A percentile compares a stretch with the other conserved stretches of the same genome.
Conservation (phyloP, 768 basidiomycete genomes). For the Coprinellus micaceus region DNA sequence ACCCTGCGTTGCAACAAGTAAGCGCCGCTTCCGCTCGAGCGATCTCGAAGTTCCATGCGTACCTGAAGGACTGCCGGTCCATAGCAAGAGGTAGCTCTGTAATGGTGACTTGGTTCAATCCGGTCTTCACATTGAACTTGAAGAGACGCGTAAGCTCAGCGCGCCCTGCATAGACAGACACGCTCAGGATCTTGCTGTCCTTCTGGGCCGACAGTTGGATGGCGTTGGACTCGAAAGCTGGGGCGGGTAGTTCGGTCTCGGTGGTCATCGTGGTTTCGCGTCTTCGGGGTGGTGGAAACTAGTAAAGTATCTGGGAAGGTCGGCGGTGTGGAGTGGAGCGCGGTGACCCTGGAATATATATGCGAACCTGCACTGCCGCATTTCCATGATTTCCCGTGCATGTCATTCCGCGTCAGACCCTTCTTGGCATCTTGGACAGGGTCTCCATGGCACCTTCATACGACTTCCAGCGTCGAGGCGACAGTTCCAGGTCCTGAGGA, state of each 20-base stretch:
- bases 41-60: slow-evolving; percentile 3
- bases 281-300: too few relatives aligned
- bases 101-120: slow-evolving; percentile 39
- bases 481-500: too few relatives aligned
- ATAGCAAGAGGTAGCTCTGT: slow-evolving; percentile 34
- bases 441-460: too few relatives aligned
- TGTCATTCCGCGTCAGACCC: too few relatives aligned
- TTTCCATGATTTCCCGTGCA: too few relatives aligned
- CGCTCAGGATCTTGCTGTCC: slow-evolving; percentile 34
- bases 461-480: too few relatives aligned
- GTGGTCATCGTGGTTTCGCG: slow-evolving; percentile 8
- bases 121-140: slow-evolving; percentile 33
- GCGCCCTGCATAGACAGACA: slow-evolving; percentile 39
- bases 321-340: too few relatives aligned
- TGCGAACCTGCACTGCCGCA: too few relatives aligned
- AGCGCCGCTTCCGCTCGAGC: too few relatives aligned
- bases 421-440: too few relatives aligned
- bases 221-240: slow-evolving; percentile 18
- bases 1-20: slow-evolving; percentile 27
- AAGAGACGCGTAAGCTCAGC: slow-evolving; percentile 41
- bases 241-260: slow-evolving; percentile 9
- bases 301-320: too few relatives aligned
- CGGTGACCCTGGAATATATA: too few relatives aligned
- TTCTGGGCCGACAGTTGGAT: slow-evolving; percentile 28
- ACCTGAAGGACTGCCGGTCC: slow-evolving; percentile 40